Conservation (phyloP, 139 green algal species). For the Mesotaenium endlicherianum region DNA sequence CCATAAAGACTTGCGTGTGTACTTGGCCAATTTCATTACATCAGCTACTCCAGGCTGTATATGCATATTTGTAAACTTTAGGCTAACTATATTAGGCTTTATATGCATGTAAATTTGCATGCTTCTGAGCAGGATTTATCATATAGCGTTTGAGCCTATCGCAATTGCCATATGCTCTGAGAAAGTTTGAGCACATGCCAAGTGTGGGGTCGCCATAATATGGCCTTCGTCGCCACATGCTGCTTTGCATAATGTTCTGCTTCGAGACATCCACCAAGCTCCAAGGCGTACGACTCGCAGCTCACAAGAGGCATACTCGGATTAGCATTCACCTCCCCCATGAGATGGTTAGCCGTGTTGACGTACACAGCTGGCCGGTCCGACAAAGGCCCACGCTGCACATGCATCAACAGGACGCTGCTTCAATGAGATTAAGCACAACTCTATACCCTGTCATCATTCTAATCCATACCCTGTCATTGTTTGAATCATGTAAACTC, state of each 20-base stretch:
- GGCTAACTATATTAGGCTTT: too few relatives aligned
- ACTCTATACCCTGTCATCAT: too few relatives aligned
- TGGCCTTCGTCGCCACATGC: neutral
- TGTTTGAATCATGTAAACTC: too few relatives aligned
- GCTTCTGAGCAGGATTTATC: too few relatives aligned
- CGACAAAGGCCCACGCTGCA: neutral
- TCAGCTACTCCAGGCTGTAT: too few relatives aligned
- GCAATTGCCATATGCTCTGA: neutral
- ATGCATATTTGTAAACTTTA: too few relatives aligned
- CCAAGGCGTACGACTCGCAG: neutral
- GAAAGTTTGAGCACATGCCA: neutral
- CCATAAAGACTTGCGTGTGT: too few relatives aligned
- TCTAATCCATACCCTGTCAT: too few relatives aligned
- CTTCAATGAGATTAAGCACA: too few relatives aligned
- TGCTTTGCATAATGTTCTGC: neutral
- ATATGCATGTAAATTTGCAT: too few relatives aligned
- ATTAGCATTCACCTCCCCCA: constrained; percentile 41
- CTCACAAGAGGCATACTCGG: neutral
- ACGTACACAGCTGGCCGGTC: constrained; percentile 26
- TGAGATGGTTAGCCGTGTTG: constrained; percentile 41
- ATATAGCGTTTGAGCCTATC: neutral
- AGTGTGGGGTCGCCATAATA: neutral
- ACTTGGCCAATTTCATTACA: too few relatives aligned
- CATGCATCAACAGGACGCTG: too few relatives aligned
- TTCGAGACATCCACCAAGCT: neutral